Evolutionary conservation across 1,284 basidiomycete genomes (phyloP).

Genomic region (Sporisorium sorghi): DNA sequence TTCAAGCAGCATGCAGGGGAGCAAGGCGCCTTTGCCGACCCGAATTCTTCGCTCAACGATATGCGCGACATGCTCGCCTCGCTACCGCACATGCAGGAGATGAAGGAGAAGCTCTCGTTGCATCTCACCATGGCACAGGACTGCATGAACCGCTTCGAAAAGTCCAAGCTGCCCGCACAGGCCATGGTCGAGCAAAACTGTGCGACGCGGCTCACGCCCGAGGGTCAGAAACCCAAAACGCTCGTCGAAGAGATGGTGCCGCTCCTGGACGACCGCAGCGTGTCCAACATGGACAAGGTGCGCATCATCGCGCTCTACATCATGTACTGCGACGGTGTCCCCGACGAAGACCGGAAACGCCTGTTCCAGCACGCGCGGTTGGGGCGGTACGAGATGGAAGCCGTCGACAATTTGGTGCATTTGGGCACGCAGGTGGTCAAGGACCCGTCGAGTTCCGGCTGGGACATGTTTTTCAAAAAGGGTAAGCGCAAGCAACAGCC

Average conservation of each 20-base stretch:
- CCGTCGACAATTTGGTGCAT: constrained; percentile 85
- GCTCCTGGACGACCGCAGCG: constrained; percentile 84
- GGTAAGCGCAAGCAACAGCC: constrained; percentile 80
- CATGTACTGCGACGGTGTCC: constrained; percentile 93
- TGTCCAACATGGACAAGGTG: constrained; percentile 81
- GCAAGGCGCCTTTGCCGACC: constrained; percentile 81
- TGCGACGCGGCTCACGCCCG: constrained; percentile 64
- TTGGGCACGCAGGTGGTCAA: constrained; percentile 87
- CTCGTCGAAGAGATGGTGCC: constrained; percentile 99
- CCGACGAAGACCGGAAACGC: constrained; percentile 93
- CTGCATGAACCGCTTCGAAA: constrained; percentile 93
- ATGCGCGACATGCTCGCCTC: constrained; percentile 99
- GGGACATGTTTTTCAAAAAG: constrained; percentile 70
- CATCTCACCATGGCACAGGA: constrained; percentile 98
- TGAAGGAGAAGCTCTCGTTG: constrained; percentile 94
- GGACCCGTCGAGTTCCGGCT: constrained; percentile 68
- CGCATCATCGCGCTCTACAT: constrained; percentile 97
- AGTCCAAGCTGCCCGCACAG: constrained; percentile 83
- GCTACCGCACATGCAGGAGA: constrained; percentile 93
- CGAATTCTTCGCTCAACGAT: constrained; percentile 86
- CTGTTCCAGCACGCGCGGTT: constrained; percentile 97
- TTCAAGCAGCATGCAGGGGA: constrained; percentile 94
- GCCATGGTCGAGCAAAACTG: constrained; percentile 88
- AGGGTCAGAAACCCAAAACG: constrained; percentile 63
- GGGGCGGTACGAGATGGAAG: constrained; percentile 89